Evolutionary conservation across 768 basidiomycete species (phyloP), one percentile per base, ranked within the genome.

Genomic region (Lentinula guzmanii): DNA sequence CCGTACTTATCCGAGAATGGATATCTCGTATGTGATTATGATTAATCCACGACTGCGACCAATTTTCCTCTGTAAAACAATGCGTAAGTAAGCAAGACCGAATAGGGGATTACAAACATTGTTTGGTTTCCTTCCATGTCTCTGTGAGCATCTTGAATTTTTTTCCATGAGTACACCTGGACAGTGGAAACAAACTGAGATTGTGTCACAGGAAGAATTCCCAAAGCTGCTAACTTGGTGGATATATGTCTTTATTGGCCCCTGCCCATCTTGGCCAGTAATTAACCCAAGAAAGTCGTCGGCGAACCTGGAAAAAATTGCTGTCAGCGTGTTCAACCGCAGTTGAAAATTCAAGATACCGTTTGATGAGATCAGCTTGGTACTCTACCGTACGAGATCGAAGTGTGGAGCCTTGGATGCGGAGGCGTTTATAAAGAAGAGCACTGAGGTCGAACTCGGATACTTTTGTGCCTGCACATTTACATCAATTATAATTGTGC

Each of bases 401-500:
- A 34, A 97, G 76, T 1, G 93, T 96, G 21, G 92, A 91, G 21
- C 95, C 94, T 72, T 93, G 87, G 55, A 98, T 87, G 28, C 87
- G 86, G 55, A 97, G 83, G 16, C 94, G 86, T 75, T 95, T 98
- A 72, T 78, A 86, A 61, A 96, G 76, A 58, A 97, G 82, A 9
- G 86, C 86, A 5, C 67, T 67, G 51, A 97, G 75, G 70, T 88
- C 80, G 61, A 85, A 74, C 13, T 74, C 74, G 13, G 80, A 70
- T 15, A 86, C 79, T 16, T 77, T 73, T 34, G 72, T 68, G 48
- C 89, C 89, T 90, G 68, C 21, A 58, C 61, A 31, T 48, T 4
- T 46, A 24, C 31, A 15, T 45, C 24, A 15, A 48, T 3, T 37
- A 10, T 13, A 37, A 15, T 24, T 4, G 41, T 7, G 13, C 5